Evolutionary conservation across 1,139 yeast genomes (phyloP).

Genomic region (Yamadazyma buinensis): DNA sequence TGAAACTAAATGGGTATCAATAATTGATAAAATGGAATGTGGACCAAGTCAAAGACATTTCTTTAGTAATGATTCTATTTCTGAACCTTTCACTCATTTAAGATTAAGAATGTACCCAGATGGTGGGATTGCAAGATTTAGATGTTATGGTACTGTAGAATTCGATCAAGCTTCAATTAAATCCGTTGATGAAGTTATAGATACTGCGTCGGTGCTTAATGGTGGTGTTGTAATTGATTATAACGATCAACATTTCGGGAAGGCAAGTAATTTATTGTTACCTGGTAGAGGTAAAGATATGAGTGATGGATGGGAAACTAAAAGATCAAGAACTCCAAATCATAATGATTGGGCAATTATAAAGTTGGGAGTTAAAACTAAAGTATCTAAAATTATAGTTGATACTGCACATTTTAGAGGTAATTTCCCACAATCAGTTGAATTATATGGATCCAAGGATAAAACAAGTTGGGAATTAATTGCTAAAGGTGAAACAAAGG

Average conservation of each 20-base stretch:
- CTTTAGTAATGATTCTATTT: constrained; percentile 58
- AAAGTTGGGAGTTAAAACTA: constrained; percentile 64
- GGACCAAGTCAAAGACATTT: constrained; percentile 88
- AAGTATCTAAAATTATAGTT: constrained; percentile 56
- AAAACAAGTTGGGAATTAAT: constrained; percentile 53
- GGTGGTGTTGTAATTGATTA: constrained; percentile 85
- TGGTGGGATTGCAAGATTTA: constrained; percentile 94
- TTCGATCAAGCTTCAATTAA: constrained; percentile 41
- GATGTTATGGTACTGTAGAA: constrained; percentile 77
- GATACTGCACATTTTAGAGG: constrained; percentile 96
- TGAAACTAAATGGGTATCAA: constrained; percentile 54
- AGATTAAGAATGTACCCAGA: constrained; percentile 92
- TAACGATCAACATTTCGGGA: constrained; percentile 91
- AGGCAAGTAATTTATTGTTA: constrained; percentile 79
- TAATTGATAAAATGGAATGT: constrained; percentile 71
- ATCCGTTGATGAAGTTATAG: constrained; percentile 39
- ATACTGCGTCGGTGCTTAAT: constrained; percentile 75
- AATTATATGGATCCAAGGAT: constrained; percentile 50
- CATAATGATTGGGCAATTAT: constrained; percentile 91
- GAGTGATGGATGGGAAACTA: constrained; percentile 99
- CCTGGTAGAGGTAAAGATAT: constrained; percentile 95
- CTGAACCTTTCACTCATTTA: constrained; percentile 71
- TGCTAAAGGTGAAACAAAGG: constrained; percentile 64
- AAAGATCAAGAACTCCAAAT: constrained; percentile 74
- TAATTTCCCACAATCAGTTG: constrained; percentile 79